Evolutionary conservation across 345 rosid species (phyloP).

Genomic region (Clausena lansium): DNA sequence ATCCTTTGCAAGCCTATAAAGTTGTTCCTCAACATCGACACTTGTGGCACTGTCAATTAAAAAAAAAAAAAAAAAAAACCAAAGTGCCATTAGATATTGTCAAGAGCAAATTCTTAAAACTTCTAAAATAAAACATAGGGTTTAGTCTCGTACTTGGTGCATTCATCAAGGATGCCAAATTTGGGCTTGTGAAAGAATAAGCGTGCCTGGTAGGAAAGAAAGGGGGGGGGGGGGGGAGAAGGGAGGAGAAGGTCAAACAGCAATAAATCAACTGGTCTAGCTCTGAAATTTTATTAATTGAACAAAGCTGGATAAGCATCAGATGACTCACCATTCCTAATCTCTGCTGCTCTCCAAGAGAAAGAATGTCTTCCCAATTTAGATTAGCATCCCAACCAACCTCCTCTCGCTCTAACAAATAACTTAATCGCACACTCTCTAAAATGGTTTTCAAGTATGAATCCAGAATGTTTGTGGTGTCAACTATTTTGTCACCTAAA

Average conservation of each 20-base stretch:
- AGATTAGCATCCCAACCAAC: constrained; percentile 79
- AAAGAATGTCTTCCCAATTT: constrained; percentile 91
- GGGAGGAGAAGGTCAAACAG: constrained; percentile 7
- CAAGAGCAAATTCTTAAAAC: not conserved
- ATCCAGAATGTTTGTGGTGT: constrained; percentile 48
- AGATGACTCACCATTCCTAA: constrained; percentile 78
- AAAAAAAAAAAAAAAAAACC: not conserved
- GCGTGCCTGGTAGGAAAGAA: constrained; percentile 68
- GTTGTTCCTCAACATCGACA: constrained; percentile 96
- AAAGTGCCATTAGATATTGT: not conserved
- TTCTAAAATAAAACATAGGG: not conserved
- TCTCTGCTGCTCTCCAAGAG: constrained; percentile 99
- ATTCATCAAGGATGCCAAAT: constrained; percentile 94
- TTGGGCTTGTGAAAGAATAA: constrained; percentile 90
- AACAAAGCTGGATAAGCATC: not conserved
- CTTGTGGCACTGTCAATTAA: constrained; percentile 75
- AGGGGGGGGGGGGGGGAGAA: no score
- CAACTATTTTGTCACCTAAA: constrained; percentile 45
- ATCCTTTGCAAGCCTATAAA: constrained; percentile 74
- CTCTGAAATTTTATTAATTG: not conserved
- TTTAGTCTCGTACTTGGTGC: constrained; percentile 75
- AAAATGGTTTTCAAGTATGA: constrained; percentile 59
- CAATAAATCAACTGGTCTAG: not conserved
- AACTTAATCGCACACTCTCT: constrained; percentile 75
- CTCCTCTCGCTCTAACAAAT: constrained; percentile 85